Evolutionary conservation across 257 asterid genomes (phyloP).

Genomic region (Capsicum baccatum): DNA sequence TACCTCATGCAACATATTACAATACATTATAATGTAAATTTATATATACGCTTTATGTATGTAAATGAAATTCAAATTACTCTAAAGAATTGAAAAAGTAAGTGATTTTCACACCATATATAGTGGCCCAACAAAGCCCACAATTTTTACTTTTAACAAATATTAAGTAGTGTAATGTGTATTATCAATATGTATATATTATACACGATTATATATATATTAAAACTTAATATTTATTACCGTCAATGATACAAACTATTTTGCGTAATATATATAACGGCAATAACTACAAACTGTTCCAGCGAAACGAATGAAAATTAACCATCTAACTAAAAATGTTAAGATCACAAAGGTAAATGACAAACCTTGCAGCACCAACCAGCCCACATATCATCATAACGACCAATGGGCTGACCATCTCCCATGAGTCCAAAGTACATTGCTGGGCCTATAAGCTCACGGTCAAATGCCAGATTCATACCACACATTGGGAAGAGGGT

Average conservation of each 20-base stretch:
- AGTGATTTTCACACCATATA: not conserved
- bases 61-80: not conserved
- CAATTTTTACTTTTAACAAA: not conserved
- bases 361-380: slow-evolving; percentile 86
- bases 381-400: slow-evolving; percentile 98
- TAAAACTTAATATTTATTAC: no score
- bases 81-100: not conserved
- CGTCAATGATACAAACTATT: no score
- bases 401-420: slow-evolving; percentile 95
- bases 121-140: not conserved
- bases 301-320: no score
- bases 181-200: not conserved
- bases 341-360: not conserved
- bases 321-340: not conserved
- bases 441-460: slow-evolving; percentile 91
- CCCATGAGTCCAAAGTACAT: slow-evolving; percentile 98
- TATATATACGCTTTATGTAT: not conserved
- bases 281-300: no score
- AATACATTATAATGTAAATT: not conserved
- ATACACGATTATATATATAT: not conserved
- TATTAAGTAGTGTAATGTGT: not conserved
- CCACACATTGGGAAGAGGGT: slow-evolving; percentile 96
- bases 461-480: slow-evolving; percentile 85
- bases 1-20: not conserved
- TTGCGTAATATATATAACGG: no score